Evolutionary conservation across 2,329 filamentous ascomycete species (phyloP), one percentile per base, ranked within the genome.

Genomic region (Ophiostoma montium): DNA sequence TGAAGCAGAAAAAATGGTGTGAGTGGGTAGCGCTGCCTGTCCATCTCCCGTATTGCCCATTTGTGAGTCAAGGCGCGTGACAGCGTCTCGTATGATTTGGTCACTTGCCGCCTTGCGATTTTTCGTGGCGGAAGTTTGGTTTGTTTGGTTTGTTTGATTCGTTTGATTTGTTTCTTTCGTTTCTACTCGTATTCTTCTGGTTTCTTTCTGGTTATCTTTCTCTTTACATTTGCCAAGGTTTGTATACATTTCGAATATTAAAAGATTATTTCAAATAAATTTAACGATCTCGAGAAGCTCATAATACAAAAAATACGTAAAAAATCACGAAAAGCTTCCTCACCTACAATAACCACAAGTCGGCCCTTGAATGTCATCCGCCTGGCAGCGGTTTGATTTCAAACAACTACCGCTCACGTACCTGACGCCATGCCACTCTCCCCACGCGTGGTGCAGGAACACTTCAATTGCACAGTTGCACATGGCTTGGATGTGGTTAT

Each of bases 401-500:
- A n/a, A n/a, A n/a, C 23, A 32, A 23, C 18, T 12, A 5, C 15
- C 21, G 11, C 18, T 32, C 35, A 23, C 21, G 48, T 36, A 15
- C n/a, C 44, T 43, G 39, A 33, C 30, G 42, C 33, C 21, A 30
- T 42, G 31, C 23, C 33, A 33, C 27, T 39, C 44, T 46, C 18
- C 23, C 44, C 44, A 35, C 44, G 39, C 27, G 46, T 36, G 45
- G 36, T 51, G 36, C 27, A 27, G 16, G 43, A 43, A 43, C 41
- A 43, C 19, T 13, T 27, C 15, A 16, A 13, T 36, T 42, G 32
- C 43, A 46, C 10, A 31, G n/a, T 41, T 12, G n/a, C 23, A 43
- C 41, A 43, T 18, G 41, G 23, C 27, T 15, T 35, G 15, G 32
- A 27, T 46, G 15, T 35, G 27, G 15, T 23, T 46, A n/a, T 35